phyloP scores from a whole-genome alignment of 495 filamentous ascomycete species.

The Neurospora sp. region DNA sequence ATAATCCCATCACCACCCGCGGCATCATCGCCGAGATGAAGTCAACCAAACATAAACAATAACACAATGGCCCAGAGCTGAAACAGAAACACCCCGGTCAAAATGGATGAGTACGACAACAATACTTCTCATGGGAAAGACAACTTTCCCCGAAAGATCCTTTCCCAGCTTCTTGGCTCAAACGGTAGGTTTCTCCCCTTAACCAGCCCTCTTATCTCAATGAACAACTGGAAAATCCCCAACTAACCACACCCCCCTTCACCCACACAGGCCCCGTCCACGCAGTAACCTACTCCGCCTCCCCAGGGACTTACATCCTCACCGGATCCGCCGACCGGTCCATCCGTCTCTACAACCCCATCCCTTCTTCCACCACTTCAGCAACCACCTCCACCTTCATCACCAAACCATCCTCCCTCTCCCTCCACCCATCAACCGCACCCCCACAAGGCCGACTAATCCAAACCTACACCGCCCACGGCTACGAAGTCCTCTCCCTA shows the following conservation, averaged over 20 bases:
- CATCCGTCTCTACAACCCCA: conserved; percentile 67
- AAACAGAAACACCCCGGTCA: not conserved
- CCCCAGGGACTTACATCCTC: conserved; percentile 64
- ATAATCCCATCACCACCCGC: not conserved
- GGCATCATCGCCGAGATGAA: not conserved
- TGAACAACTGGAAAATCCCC: not conserved
- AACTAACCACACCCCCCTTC: not conserved
- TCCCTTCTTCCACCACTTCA: conserved; percentile 3
- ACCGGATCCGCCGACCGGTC: conserved; percentile 79
- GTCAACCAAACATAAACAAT: conserved; percentile 10
- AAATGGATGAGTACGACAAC: not conserved
- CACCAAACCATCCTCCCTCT: not conserved
- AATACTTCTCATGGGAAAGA: not conserved
- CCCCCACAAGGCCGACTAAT: conserved; percentile 45
- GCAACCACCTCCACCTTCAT: conserved; percentile 17
- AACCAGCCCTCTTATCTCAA: not conserved
- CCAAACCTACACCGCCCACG: conserved; percentile 81
- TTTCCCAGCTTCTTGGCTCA: conserved; percentile 27
- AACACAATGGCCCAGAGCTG: not conserved
- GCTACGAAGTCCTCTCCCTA: conserved; percentile 79
- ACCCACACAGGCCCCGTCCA: conserved; percentile 53
- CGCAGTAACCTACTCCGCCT: conserved; percentile 59
- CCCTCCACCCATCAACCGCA: conserved; percentile 14
- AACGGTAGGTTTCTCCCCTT: conserved; percentile 17
- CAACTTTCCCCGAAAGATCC: not conserved